Evolutionary conservation across 257 asterid genomes (phyloP), one percentile per base, ranked within the genome.

Genomic region (Knoxia roxburghii): DNA sequence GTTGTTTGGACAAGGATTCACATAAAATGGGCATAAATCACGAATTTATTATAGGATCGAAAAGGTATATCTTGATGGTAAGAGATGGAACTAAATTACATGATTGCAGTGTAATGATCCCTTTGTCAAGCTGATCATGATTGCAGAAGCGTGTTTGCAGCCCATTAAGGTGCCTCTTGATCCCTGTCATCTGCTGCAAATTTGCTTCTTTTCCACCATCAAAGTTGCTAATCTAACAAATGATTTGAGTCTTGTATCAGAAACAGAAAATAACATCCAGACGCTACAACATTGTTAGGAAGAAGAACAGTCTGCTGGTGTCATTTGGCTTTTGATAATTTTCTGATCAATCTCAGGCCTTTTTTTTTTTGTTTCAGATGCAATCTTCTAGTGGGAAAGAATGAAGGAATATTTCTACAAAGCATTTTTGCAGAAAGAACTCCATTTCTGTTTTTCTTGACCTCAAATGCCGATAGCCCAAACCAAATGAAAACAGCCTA

Each of bases 21-120:
- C n/a, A n/a, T n/a, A n/a, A n/a, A n/a, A n/a, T n/a, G n/a, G n/a
- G n/a, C n/a, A n/a, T n/a, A n/a, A n/a, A n/a, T n/a, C n/a, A n/a
- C n/a, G n/a, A n/a, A n/a, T n/a, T n/a, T n/a, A n/a, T n/a, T n/a
- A n/a, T 37, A 37, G 27, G 20, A 64, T 54, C 3, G 26, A 6
- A 21, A 24, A 29, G 20, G 3, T 48, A 21, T 35, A 56, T 32
- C 39, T n/a, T 30, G 27, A 48, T 46, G 58, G 8, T 12, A 46
- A 37, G 11, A 61, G 68, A 68, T 68, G 61, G 17, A 59, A 63
- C 24, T 20, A 30, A 48, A 29, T 84, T 86, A 88, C 97, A 79
- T 69, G 96, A 82, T 82, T 90, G 96, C 58, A 90, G 73, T 24
- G 77, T 71, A 51, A 78, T 62, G 45, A 58, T 78, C 75, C 86